A percentile compares a stretch with the other conserved stretches of the same genome.
Conservation (phyloP, 2,329 filamentous ascomycete species). For the Penicillium olsonii region DNA sequence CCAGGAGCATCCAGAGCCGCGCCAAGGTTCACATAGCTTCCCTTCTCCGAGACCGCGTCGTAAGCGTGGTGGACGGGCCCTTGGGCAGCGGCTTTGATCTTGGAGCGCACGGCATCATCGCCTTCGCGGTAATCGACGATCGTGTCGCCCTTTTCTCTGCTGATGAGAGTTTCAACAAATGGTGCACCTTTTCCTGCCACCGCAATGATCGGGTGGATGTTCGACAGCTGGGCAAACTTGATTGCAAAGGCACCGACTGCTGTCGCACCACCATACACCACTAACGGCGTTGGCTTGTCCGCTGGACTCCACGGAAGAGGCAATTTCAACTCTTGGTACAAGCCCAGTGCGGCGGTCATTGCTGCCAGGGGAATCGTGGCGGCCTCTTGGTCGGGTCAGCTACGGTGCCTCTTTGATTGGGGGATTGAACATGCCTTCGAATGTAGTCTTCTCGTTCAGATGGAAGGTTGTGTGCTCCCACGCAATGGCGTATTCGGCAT, state of each 20-base stretch:
- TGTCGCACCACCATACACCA: conserved; percentile 54
- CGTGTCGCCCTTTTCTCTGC: conserved; percentile 56
- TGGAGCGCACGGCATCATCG: conserved; percentile 54
- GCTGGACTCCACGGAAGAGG: conserved; percentile 52
- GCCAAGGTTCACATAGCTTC: conserved; percentile 48
- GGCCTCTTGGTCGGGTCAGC: conserved; percentile 44
- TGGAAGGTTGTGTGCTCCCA: conserved; percentile 58
- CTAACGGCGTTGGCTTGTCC: conserved; percentile 37
- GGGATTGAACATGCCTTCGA: conserved; percentile 47
- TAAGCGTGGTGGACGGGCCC: conserved; percentile 52
- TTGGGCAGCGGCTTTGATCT: conserved; percentile 38
- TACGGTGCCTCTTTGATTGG: neutral
- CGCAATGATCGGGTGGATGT: conserved; percentile 64
- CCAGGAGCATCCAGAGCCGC: conserved; percentile 46
- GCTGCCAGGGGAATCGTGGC: conserved; percentile 59
- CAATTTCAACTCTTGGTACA: conserved; percentile 51
- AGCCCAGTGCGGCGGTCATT: conserved; percentile 55
- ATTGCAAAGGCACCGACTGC: conserved; percentile 62
- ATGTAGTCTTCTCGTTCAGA: conserved; percentile 51
- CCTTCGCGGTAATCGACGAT: conserved; percentile 64
- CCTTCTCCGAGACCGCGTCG: conserved; percentile 60
- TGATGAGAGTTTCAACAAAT: conserved; percentile 56
- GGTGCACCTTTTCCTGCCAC: conserved; percentile 56
- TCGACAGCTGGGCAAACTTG: conserved; percentile 56
- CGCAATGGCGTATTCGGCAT: conserved; percentile 59